These are phyloP conservation scores for Neurospora sp. DNA, from an alignment of 495 filamentous ascomycete genomes.

Conservation along the genomic window DNA sequence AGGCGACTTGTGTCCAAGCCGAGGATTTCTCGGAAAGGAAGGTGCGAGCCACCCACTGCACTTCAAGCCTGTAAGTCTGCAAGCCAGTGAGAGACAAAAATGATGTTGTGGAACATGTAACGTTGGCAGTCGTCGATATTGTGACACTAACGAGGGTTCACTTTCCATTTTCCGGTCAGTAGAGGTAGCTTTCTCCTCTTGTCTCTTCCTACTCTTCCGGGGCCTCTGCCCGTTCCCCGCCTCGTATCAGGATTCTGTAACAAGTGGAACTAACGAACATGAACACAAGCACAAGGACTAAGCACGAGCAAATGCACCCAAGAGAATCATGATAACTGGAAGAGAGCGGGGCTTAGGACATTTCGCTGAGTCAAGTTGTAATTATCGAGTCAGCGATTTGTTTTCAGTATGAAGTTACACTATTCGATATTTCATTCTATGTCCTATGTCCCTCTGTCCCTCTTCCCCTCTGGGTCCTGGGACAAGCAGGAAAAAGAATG, in stretches of 20 bases:
- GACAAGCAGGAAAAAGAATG: not conserved
- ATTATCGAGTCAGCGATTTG: not conserved
- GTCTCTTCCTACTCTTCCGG: not conserved
- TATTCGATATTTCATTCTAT: not conserved
- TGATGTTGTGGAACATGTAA: not conserved
- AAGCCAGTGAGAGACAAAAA: not conserved
- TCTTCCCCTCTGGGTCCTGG: not conserved
- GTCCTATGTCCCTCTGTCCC: not conserved
- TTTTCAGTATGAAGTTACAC: not conserved
- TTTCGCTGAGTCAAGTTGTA: not conserved
- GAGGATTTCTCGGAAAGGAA: not conserved
- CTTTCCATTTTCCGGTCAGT: not conserved
- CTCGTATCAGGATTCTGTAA: not conserved
- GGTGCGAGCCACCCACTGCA: not conserved
- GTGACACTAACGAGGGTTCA: not conserved
- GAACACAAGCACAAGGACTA: not conserved
- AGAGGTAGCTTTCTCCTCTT: not conserved
- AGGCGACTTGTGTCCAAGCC: not conserved
- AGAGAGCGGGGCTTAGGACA: not conserved
- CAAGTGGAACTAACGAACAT: not conserved
- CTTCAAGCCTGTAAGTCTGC: not conserved
- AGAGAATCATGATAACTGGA: not conserved
- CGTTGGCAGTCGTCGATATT: not conserved
- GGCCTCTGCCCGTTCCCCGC: not conserved
- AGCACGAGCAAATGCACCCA: not conserved